Evolutionary conservation across 768 basidiomycete genomes (phyloP).

Genomic region (Rhodotorula graminis): DNA sequence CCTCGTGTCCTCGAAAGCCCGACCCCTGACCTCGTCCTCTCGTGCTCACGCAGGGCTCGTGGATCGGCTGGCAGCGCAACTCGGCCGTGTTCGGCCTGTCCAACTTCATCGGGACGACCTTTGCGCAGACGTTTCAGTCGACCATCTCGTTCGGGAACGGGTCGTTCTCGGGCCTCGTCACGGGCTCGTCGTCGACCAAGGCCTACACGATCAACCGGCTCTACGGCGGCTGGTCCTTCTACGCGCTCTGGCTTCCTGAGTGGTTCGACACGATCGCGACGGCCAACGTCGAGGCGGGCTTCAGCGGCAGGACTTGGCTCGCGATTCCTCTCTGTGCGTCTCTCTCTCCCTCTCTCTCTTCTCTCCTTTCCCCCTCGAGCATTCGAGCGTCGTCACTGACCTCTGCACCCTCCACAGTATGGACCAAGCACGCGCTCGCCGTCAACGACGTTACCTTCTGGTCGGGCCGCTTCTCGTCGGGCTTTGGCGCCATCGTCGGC

Average conservation of each 20-base stretch:
- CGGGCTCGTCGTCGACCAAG: constrained; percentile 14
- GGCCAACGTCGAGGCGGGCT: constrained; percentile 9
- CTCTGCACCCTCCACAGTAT: not conserved
- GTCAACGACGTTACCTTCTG: constrained; percentile 18
- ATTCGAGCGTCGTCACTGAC: not conserved
- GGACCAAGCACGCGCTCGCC: constrained; percentile 29
- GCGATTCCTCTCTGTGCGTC: constrained; percentile 22
- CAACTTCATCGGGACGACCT: constrained; percentile 10
- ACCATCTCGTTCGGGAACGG: constrained; percentile 31
- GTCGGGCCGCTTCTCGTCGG: constrained; percentile 13
- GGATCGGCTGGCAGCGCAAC: constrained; percentile 20
- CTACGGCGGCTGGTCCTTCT: constrained; percentile 27
- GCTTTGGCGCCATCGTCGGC: constrained; percentile 12
- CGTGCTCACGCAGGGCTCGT: constrained; percentile 6
- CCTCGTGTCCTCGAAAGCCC: no score
- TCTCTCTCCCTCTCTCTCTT: no score
- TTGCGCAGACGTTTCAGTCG: constrained; percentile 21
- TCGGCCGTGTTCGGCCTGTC: constrained; percentile 8
- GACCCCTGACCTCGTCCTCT: no score
- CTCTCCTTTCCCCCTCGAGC: no score
- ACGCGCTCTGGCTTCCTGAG: constrained; percentile 5
- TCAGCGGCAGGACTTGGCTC: constrained; percentile 17
- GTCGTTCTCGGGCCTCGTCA: constrained; percentile 23
- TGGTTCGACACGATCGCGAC: constrained; percentile 19
- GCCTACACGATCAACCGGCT: constrained; percentile 9